Percentiles rank a stretch among this genome's conserved stretches.
Evolutionary conservation across 805 yeast genomes (phyloP).

Genomic region (Ascoidea tarda): DNA sequence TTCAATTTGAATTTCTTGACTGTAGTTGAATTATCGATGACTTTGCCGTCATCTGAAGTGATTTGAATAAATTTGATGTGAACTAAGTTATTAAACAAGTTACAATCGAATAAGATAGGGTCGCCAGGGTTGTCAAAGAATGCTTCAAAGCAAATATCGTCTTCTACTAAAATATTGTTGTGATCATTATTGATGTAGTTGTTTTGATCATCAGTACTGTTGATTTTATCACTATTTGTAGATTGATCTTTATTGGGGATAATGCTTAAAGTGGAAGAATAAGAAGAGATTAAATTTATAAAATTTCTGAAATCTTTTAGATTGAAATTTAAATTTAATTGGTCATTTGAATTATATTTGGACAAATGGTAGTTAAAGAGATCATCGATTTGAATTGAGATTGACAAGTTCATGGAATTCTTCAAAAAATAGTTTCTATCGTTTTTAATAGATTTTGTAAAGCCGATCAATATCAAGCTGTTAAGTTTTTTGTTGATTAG

Average conservation of each 20-base stretch:
- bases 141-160: background rate
- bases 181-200: no score
- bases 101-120: background rate
- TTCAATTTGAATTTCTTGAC: background rate
- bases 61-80: background rate
- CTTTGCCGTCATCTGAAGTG: background rate
- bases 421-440: background rate
- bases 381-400: background rate
- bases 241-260: background rate
- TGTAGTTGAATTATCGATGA: background rate
- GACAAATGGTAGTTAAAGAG: background rate
- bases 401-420: background rate
- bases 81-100: background rate
- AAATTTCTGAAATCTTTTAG: background rate
- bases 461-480: background rate
- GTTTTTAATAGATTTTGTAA: background rate
- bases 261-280: background rate
- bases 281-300: background rate
- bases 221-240: background rate
- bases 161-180: background rate
- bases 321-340: no score
- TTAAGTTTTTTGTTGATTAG: conserved; percentile 10
- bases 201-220: background rate
- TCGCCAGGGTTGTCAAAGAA: background rate
- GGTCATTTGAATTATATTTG: background rate